Conservation (phyloP, 192 early-diverging fungal genomes). For the Ambispora gerdemannii region DNA sequence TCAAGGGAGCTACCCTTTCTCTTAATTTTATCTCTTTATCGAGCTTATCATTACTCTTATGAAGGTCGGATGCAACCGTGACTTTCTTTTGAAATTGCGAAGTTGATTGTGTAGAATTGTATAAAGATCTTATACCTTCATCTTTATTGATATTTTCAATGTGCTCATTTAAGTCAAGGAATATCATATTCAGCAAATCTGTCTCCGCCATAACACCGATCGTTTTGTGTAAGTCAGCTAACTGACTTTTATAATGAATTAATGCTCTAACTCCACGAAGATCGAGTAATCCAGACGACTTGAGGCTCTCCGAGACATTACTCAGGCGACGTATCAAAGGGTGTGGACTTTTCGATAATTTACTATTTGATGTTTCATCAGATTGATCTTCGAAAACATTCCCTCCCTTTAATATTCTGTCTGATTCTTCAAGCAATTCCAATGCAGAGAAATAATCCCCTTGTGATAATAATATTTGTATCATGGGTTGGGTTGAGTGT, state of each 20-base stretch:
- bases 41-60: slow-evolving; percentile 35
- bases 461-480: slow-evolving; percentile 76
- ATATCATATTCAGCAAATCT: slow-evolving; percentile 62
- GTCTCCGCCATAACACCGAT: slow-evolving; percentile 72
- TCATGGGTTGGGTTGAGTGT: slow-evolving; percentile 74
- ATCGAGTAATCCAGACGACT: slow-evolving; percentile 45
- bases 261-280: slow-evolving; percentile 58
- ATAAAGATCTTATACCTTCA: slow-evolving; percentile 16
- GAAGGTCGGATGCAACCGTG: background rate
- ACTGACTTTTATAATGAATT: slow-evolving; percentile 57
- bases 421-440: slow-evolving; percentile 83
- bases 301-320: slow-evolving; percentile 29
- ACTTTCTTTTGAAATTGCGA: slow-evolving; percentile 1
- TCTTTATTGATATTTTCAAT: slow-evolving; percentile 51
- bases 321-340: slow-evolving; percentile 11
- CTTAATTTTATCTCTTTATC: slow-evolving; percentile 44
- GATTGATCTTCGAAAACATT: slow-evolving; percentile 43
- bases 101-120: background rate
- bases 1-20: slow-evolving; percentile 63
- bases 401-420: slow-evolving; percentile 50
- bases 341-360: slow-evolving; percentile 34
- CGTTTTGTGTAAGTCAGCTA: slow-evolving; percentile 60
- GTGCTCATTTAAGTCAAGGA: slow-evolving; percentile 59
- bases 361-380: slow-evolving; percentile 36
- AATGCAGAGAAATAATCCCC: slow-evolving; percentile 86